phyloP scores from a whole-genome alignment of 2,329 filamentous ascomycete species.

The Tolypocladium pustulatum region DNA sequence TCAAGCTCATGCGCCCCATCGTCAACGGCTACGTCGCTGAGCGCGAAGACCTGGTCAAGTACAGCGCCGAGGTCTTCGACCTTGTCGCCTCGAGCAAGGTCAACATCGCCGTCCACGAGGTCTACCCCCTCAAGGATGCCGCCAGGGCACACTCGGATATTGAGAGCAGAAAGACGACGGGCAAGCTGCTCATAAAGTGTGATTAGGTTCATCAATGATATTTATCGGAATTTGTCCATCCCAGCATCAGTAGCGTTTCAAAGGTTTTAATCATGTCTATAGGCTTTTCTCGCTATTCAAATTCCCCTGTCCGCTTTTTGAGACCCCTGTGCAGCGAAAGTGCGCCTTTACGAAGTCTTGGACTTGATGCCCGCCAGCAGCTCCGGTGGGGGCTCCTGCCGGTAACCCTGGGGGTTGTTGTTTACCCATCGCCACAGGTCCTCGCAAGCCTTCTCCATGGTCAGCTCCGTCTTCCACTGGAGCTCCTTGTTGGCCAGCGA shows the following conservation, averaged over 20 bases:
- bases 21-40: slow-evolving; percentile 62
- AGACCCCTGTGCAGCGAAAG: not conserved
- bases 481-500: slow-evolving; percentile 79
- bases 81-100: slow-evolving; percentile 60
- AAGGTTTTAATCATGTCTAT: not conserved
- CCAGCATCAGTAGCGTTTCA: not conserved
- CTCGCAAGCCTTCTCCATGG: slow-evolving; percentile 84
- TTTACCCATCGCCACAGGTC: slow-evolving; percentile 96
- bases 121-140: slow-evolving; percentile 66
- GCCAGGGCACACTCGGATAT: slow-evolving; percentile 66
- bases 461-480: slow-evolving; percentile 81
- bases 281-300: not conserved
- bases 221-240: not conserved
- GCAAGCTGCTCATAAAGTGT: slow-evolving; percentile 68
- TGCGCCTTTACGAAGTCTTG: not conserved
- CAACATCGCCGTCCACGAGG: slow-evolving; percentile 62
- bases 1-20: slow-evolving; percentile 64
- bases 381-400: slow-evolving; percentile 78
- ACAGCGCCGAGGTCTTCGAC: slow-evolving; percentile 61
- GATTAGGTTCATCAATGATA: slow-evolving; percentile 21
- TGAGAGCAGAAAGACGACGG: slow-evolving; percentile 71
- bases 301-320: not conserved
- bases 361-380: slow-evolving; percentile 57
- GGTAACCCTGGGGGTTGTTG: slow-evolving; percentile 94
- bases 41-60: slow-evolving; percentile 60